Conservation (phyloP, 805 yeast genomes). For the Ogataea nitratoaversa region DNA sequence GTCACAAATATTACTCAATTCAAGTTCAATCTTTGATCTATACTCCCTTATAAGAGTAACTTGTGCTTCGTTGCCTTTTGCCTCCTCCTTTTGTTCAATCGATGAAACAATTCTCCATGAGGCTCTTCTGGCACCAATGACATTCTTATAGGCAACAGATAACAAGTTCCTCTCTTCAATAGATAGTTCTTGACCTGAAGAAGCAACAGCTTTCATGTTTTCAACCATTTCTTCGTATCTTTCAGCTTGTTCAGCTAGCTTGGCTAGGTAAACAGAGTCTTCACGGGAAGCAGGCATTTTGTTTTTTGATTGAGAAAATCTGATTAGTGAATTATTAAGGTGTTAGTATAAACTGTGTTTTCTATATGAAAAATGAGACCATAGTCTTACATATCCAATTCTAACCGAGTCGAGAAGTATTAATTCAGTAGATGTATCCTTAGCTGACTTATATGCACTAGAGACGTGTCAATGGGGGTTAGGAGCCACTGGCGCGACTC, state of each 20-base stretch:
- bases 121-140: conserved; percentile 98
- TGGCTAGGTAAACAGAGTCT: conserved; percentile 96
- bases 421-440: too few species aligned
- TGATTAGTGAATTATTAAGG: too few species aligned
- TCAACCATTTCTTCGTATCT: conserved; percentile 99
- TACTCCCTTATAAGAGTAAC: conserved; percentile 86
- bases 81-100: conserved; percentile 96
- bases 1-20: conserved; percentile 88
- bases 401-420: too few species aligned
- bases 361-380: too few species aligned
- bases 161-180: conserved; percentile 97
- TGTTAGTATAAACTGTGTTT: too few species aligned
- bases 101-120: conserved; percentile 99
- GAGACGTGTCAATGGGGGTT: background rate
- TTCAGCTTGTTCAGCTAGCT: conserved; percentile 98
- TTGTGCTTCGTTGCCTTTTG: conserved; percentile 90
- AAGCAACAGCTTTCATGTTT: conserved; percentile 96
- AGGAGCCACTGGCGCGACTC: conserved; percentile 1
- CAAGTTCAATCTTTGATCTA: conserved; percentile 91
- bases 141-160: conserved; percentile 97
- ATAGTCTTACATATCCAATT: too few species aligned
- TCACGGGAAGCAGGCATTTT: conserved; percentile 84
- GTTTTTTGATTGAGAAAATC: too few species aligned
- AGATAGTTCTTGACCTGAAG: conserved; percentile 89
- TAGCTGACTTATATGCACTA: background rate